These are phyloP conservation scores for Mycosphaerelloides madeirae DNA, from an alignment of 2,329 filamentous ascomycete genomes.

Conservation along the genomic window DNA sequence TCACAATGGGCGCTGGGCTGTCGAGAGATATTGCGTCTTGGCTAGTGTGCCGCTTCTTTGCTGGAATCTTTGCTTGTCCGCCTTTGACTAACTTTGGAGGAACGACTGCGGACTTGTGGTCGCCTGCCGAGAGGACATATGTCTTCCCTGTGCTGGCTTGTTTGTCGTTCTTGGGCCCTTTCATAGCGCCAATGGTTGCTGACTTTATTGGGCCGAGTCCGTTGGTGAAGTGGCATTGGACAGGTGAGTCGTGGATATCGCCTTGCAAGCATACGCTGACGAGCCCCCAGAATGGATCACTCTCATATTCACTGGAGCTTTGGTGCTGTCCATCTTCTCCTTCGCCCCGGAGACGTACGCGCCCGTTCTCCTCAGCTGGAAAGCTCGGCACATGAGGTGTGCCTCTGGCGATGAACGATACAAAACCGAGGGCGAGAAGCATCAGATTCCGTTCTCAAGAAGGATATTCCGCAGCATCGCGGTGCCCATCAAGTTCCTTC, in stretches of 20 bases:
- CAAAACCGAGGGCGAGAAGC: constrained; percentile 7
- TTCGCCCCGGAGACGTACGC: constrained; percentile 49
- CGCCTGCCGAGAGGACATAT: constrained; percentile 15
- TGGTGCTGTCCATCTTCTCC: constrained; percentile 27
- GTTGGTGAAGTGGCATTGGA: constrained; percentile 43
- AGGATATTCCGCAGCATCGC: constrained; percentile 10
- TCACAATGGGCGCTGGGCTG: constrained; percentile 17
- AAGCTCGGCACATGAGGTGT: constrained; percentile 27
- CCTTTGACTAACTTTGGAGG: constrained; percentile 23
- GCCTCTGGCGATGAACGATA: constrained; percentile 23
- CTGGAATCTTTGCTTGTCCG: constrained; percentile 21
- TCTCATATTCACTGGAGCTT: constrained; percentile 15
- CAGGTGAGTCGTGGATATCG: constrained; percentile 24
- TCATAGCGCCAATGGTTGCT: constrained; percentile 19
- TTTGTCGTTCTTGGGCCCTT: constrained; percentile 9
- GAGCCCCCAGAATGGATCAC: constrained; percentile 31
- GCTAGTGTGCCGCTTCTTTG: constrained; percentile 22
- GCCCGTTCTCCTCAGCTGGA: constrained; percentile 34
- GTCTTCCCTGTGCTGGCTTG: constrained; percentile 11
- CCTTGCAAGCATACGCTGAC: too few relatives aligned
- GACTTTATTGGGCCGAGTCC: constrained; percentile 32
- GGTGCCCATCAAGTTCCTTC: constrained; percentile 14
- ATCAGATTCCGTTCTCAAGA: constrained; percentile 10
- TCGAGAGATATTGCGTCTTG: constrained; percentile 21
- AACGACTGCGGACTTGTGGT: constrained; percentile 23